These are phyloP conservation scores for Mycena kentingensis DNA, from an alignment of 768 basidiomycete species.

Conservation along the genomic window DNA sequence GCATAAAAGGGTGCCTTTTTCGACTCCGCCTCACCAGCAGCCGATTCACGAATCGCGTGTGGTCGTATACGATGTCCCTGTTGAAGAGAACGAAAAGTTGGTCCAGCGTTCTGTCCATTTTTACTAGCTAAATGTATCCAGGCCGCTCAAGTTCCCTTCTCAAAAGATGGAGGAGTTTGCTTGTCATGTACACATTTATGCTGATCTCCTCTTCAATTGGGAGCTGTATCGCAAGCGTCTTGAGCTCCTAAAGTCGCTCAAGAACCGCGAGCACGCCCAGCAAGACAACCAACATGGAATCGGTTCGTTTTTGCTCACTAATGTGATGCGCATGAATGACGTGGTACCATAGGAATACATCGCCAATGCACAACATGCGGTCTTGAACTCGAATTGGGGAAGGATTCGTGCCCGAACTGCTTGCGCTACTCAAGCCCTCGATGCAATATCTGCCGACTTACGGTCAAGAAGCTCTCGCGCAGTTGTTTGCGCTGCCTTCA, in stretches of 20 bases:
- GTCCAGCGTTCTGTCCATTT: background rate
- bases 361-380: constrained; percentile 51
- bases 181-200: constrained; percentile 68
- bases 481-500: constrained; percentile 66
- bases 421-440: constrained; percentile 43
- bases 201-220: constrained; percentile 78
- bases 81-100: constrained; percentile 19
- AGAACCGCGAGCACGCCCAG: constrained; percentile 31
- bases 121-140: constrained; percentile 16
- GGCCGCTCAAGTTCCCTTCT: constrained; percentile 33
- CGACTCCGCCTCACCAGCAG: constrained; percentile 25
- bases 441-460: constrained; percentile 77
- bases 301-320: constrained; percentile 6
- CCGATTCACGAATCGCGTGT: constrained; percentile 40
- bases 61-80: constrained; percentile 31
- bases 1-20: constrained; percentile 45
- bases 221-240: constrained; percentile 66
- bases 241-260: constrained; percentile 71
- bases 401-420: constrained; percentile 45
- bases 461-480: constrained; percentile 69
- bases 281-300: constrained; percentile 24
- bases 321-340: constrained; percentile 42
- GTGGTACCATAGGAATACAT: no score
- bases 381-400: constrained; percentile 10
- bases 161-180: constrained; percentile 45